Evolutionary conservation across 768 basidiomycete genomes (phyloP), one percentile per base, ranked within the genome.

Genomic region (Mycena vitilis): DNA sequence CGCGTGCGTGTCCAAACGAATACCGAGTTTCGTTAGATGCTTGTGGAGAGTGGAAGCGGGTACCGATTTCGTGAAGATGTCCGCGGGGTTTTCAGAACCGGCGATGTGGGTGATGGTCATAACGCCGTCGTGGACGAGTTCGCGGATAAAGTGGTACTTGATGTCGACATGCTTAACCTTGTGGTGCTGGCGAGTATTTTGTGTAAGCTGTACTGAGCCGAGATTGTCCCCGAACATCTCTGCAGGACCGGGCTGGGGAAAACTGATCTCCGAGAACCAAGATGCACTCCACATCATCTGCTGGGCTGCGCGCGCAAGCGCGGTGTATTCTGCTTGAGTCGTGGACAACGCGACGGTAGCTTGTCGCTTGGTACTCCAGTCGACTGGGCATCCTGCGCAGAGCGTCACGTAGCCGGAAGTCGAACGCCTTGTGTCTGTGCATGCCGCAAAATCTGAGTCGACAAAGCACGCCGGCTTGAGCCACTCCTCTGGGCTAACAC

Each of bases 81-180:
- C 56, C 0, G 56, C 56, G 22, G 56, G 56, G 11, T 57, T 44
- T 1, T 40, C 56, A 1, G 20, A 16, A 7, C 56, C 56, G 18
- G 38, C 38, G 16, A 57, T 44, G 42, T 40, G 42, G 0, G 13
- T 12, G 9, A 57, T 40, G 10, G 16, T 44, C 10, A 57, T 22
- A 4, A 15, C 10, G 1, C 56, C 56, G 7, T 57, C 56, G 16
- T 44, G 56, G 10, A 57, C 40, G 22, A 57, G 56, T 11, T 57
- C 52, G 25, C 23, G 34, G 2, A 53, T 16, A 13, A 53, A 53
- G 12, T 30, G 23, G 12, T 53, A 20, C 38, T 44, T 36, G 56
- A 57, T 57, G 22, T 57, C 56, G 23, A 57, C 44, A 40, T 57
- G 56, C 38, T 57, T 57, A 22, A 57, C 22, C 12, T 57, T 57